Percentiles rank a stretch among this genome's conserved stretches.
phyloP scores from a whole-genome alignment of 257 asterid genomes.

The Solanum medicagineum region DNA sequence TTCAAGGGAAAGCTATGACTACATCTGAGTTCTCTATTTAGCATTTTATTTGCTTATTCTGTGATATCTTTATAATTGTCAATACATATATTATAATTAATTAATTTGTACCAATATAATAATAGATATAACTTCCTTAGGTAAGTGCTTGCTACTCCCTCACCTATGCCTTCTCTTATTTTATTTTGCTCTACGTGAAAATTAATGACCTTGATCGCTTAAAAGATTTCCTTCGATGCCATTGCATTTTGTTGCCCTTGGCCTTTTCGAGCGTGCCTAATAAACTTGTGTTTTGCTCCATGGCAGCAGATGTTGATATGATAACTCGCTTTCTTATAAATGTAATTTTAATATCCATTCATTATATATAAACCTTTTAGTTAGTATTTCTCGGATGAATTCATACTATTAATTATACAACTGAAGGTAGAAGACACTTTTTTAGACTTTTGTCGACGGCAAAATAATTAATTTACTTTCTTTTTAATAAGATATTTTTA shows the following conservation, averaged over 20 bases:
- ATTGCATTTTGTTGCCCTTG: neutral
- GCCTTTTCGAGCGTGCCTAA: neutral
- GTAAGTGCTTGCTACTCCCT: neutral
- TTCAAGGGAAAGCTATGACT: neutral
- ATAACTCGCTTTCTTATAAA: too few species aligned
- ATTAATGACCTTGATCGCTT: neutral
- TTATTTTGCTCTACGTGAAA: neutral
- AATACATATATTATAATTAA: neutral
- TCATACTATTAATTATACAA: too few species aligned
- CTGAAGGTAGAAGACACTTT: too few species aligned
- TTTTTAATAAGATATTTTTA: too few species aligned
- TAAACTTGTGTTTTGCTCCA: neutral
- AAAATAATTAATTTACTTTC: too few species aligned
- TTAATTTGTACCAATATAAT: too few species aligned
- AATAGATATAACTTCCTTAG: neutral
- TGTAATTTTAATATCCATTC: too few species aligned
- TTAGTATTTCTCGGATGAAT: too few species aligned
- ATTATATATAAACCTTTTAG: too few species aligned
- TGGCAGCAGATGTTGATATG: constrained; percentile 61
- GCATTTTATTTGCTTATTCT: neutral
- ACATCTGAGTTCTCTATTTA: neutral
- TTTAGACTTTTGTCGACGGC: too few species aligned
- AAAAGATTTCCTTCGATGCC: neutral
- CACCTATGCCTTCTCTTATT: neutral
- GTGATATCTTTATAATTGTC: neutral